phyloP scores from a whole-genome alignment of 108 stramenopile species.

The Phaeodactylum tricornutum region DNA sequence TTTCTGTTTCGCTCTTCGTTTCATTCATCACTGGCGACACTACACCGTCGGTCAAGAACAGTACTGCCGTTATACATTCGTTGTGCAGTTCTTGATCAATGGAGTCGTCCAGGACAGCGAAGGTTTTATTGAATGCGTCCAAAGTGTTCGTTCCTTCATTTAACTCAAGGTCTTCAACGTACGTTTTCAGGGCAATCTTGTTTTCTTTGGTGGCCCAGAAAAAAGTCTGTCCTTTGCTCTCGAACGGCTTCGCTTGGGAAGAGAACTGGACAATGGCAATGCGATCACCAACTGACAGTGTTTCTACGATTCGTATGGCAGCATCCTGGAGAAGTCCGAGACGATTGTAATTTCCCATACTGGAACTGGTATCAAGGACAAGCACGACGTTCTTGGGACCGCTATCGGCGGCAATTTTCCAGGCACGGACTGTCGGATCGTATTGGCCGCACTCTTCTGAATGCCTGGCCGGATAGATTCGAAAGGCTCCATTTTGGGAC shows the following conservation, averaged over 20 bases:
- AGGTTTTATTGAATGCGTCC: slow-evolving; percentile 6
- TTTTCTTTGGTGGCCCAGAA: slow-evolving; percentile 13
- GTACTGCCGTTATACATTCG: slow-evolving; percentile 11
- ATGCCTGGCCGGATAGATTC: slow-evolving; percentile 37
- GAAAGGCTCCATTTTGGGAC: slow-evolving; percentile 35
- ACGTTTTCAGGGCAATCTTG: background rate
- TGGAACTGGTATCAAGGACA: slow-evolving; percentile 37
- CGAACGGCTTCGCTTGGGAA: slow-evolving; percentile 4
- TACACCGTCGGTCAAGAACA: slow-evolving; percentile 32
- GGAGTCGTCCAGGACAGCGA: slow-evolving; percentile 9
- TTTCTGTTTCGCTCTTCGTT: slow-evolving; percentile 1
- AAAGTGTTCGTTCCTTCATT: slow-evolving; percentile 9
- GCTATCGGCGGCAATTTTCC: slow-evolving; percentile 55
- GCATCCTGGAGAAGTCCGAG: slow-evolving; percentile 26
- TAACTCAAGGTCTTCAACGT: background rate
- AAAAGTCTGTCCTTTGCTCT: slow-evolving; percentile 20
- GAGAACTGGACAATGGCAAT: slow-evolving; percentile 31
- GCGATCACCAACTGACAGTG: slow-evolving; percentile 32
- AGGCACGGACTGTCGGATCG: slow-evolving; percentile 49
- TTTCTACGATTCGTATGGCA: slow-evolving; percentile 26
- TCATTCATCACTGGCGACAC: slow-evolving; percentile 3
- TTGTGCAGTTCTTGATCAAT: background rate
- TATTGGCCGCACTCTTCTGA: slow-evolving; percentile 32
- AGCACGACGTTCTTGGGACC: slow-evolving; percentile 61
- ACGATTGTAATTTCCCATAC: slow-evolving; percentile 24